These are phyloP conservation scores for Aspergillus piperis DNA, from an alignment of 2,329 filamentous ascomycete genomes.

Conservation along the genomic window DNA sequence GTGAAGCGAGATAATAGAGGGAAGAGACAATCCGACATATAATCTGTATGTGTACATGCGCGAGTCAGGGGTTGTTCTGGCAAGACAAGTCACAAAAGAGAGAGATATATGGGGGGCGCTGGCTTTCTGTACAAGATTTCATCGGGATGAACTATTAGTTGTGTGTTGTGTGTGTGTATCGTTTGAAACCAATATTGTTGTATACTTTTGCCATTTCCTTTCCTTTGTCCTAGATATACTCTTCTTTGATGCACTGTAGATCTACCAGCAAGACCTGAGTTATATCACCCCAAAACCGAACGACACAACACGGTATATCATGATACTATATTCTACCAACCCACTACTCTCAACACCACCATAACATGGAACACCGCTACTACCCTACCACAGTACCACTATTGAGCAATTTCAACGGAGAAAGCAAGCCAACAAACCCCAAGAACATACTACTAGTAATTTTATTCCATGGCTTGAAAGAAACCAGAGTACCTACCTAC, in stretches of 20 bases:
- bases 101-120: neutral
- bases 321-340: too few species aligned
- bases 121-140: neutral
- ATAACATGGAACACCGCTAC: too few species aligned
- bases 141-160: neutral
- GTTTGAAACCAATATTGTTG: neutral
- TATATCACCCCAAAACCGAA: neutral
- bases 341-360: too few species aligned
- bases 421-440: too few species aligned
- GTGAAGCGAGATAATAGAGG: neutral
- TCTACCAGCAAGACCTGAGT: too few species aligned
- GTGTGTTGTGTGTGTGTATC: conserved; percentile 3
- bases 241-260: too few species aligned
- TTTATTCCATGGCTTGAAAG: too few species aligned
- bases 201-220: neutral
- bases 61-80: neutral
- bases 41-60: neutral
- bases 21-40: neutral
- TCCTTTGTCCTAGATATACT: neutral
- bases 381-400: too few species aligned
- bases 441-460: too few species aligned
- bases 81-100: neutral
- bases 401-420: too few species aligned
- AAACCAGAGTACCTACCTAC: too few species aligned
- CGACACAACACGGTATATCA: too few species aligned